Base-by-base conservation (phyloP, 345 rosid species). In the Eucalyptus caleyi region DNA sequence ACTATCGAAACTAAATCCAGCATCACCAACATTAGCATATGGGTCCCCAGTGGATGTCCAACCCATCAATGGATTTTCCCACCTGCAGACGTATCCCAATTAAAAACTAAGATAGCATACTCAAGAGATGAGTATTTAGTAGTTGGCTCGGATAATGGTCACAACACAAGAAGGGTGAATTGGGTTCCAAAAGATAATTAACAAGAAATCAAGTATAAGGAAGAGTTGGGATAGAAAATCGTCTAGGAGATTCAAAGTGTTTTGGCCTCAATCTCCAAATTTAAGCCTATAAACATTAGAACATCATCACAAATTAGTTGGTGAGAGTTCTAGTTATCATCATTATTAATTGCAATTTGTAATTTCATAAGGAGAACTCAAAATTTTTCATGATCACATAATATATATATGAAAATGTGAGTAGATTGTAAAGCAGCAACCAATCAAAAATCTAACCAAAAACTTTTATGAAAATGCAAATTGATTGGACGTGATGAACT, bases 41-140 rank as follows among this genome's bases (percentile, higher is more conserved):
- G 99, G 99, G n/a, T 98, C 99, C 34, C 99, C 99, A 14, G 99
- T 98, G n/a, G 99, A 98, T 90, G 99, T 97, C 99, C 99, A 98
- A 40, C 99, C 99, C 99, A 98, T 98, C 97, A 98, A 93, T 30
- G 99, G 99, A 91, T 98, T 98, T 94, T 97, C 99, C 99, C 99
- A 98, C 95, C 99, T 98, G 88, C 81, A 91, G 90, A 67, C 10
- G 8, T 77, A 77, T 77, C 45, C 44, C 27, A 12, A 37, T 77
- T 11, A 40, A 23, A 77, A 32, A 23, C 60, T 30, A 45, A 40
- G 30, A 77, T 77, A 88, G 53, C 47, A 65, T 27, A 65, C 85
- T 60, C 85, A 62, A 88, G 37, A 88, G 19, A 59, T 40, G 85
- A 77, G 27, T 77, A 77, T 77, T 77, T 2, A 40, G 47, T 77